A percentile compares a stretch with the other conserved stretches of the same genome.
These are phyloP conservation scores for Coprinopsis marcescibilis DNA, from an alignment of 768 basidiomycete species.

Conservation along the genomic window DNA sequence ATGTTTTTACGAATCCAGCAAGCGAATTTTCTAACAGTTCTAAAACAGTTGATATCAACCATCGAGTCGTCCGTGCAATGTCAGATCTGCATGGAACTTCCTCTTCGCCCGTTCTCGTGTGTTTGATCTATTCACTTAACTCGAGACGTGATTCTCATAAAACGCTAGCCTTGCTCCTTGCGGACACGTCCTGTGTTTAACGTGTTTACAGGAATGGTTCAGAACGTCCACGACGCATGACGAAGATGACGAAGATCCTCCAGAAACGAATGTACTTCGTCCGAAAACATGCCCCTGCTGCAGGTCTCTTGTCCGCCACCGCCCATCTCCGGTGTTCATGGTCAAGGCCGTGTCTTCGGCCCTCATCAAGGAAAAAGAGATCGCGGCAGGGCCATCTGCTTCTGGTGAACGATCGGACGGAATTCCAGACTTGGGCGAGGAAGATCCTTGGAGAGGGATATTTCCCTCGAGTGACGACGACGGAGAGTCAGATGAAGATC, in stretches of 20 bases:
- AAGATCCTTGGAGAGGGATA: constrained; percentile 69
- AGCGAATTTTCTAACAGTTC: not conserved
- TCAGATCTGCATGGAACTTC: constrained; percentile 72
- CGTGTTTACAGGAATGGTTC: constrained; percentile 76
- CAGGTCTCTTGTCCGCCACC: constrained; percentile 47
- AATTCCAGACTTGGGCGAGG: constrained; percentile 21
- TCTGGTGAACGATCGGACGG: not conserved
- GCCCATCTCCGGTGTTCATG: constrained; percentile 65
- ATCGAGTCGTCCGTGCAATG: constrained; percentile 62
- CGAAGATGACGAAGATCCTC: constrained; percentile 34
- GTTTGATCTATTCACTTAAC: constrained; percentile 20
- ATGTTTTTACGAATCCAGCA: constrained; percentile 6
- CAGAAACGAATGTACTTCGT: constrained; percentile 47
- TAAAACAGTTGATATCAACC: constrained; percentile 40
- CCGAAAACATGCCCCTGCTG: constrained; percentile 73
- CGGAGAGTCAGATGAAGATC: constrained; percentile 31
- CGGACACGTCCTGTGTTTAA: constrained; percentile 71
- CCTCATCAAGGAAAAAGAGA: constrained; percentile 30
- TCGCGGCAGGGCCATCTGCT: constrained; percentile 23
- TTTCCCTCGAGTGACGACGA: constrained; percentile 46
- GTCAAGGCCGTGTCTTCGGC: constrained; percentile 54
- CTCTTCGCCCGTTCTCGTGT: constrained; percentile 62
- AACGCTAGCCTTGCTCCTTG: constrained; percentile 68
- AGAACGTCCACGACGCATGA: constrained; percentile 50
- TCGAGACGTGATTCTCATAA: constrained; percentile 9